Conservation (phyloP, 257 asterid genomes). For the Handroanthus guayacan region DNA sequence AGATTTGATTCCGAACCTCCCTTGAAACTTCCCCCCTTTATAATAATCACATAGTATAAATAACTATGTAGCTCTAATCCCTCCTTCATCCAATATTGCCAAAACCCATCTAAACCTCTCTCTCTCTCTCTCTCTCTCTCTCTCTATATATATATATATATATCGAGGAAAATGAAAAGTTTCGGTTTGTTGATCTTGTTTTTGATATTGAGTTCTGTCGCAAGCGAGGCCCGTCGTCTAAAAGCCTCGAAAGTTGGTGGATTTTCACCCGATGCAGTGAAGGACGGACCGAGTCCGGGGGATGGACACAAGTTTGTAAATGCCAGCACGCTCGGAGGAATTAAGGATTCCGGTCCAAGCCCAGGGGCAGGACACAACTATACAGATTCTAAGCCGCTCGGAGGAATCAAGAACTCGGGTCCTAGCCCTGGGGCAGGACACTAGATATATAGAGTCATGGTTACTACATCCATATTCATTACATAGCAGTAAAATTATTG, state of each 20-base stretch:
- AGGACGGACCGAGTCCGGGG: conserved; percentile 46
- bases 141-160: not conserved
- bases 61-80: not conserved
- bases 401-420: too few relatives aligned
- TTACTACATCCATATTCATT: too few relatives aligned
- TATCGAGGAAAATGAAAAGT: not conserved
- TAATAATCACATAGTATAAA: conserved; percentile 39
- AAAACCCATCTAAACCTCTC: not conserved
- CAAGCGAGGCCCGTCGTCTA: conserved; percentile 46
- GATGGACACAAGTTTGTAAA: conserved; percentile 35
- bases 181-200: not conserved
- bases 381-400: too few relatives aligned
- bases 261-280: conserved; percentile 21
- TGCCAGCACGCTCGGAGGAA: conserved; percentile 29
- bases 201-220: conserved; percentile 27
- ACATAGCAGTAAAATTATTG: too few relatives aligned
- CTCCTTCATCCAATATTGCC: not conserved
- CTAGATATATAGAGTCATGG: too few relatives aligned
- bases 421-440: too few relatives aligned
- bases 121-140: not conserved
- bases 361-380: too few relatives aligned
- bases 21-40: conserved; percentile 44
- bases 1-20: conserved; percentile 36
- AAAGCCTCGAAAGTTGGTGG: conserved; percentile 10
- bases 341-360: conserved; percentile 46